Evolutionary conservation across 495 filamentous ascomycete species (phyloP).

Genomic region (Pyrenula massariospora): DNA sequence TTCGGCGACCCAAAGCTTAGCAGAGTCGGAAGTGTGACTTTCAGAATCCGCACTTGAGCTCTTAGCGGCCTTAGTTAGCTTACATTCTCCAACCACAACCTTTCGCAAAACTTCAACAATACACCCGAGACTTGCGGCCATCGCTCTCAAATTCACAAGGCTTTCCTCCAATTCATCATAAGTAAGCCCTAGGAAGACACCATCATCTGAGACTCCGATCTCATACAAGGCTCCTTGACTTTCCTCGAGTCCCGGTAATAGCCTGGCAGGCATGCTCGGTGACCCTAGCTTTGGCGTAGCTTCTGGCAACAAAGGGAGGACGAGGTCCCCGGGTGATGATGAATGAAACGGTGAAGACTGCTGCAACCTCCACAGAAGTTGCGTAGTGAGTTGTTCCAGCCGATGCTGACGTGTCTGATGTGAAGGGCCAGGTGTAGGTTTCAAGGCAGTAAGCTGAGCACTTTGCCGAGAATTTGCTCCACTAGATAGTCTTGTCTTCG

Average conservation of each 20-base stretch:
- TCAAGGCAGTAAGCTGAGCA: not conserved
- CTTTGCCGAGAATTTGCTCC: conserved; percentile 11
- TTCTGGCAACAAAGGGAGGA: conserved; percentile 62
- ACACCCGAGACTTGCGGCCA: conserved; percentile 88
- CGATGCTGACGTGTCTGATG: conserved; percentile 62
- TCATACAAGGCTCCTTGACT: conserved; percentile 91
- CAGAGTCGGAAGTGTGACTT: conserved; percentile 21
- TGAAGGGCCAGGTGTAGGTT: conserved; percentile 6
- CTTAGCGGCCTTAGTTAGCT: conserved; percentile 48
- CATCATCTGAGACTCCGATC: conserved; percentile 92
- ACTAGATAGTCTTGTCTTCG: conserved; percentile 18
- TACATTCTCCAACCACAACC: conserved; percentile 77
- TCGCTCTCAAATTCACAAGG: conserved; percentile 66
- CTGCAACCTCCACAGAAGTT: conserved; percentile 88
- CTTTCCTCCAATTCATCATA: conserved; percentile 88
- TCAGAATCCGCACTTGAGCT: conserved; percentile 11
- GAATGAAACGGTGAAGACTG: conserved; percentile 88
- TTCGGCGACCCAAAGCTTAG: conserved; percentile 78
- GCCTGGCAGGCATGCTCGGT: conserved; percentile 45
- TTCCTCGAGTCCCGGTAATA: conserved; percentile 77
- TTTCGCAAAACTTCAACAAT: conserved; percentile 71
- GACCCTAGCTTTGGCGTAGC: conserved; percentile 39
- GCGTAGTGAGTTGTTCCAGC: conserved; percentile 83
- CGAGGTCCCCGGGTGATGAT: conserved; percentile 55
- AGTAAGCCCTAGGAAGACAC: conserved; percentile 79